Percentiles rank a stretch among this genome's conserved stretches.
phyloP scores from a whole-genome alignment of 352 stramenopile species.

The Phytophthora fragariae region DNA sequence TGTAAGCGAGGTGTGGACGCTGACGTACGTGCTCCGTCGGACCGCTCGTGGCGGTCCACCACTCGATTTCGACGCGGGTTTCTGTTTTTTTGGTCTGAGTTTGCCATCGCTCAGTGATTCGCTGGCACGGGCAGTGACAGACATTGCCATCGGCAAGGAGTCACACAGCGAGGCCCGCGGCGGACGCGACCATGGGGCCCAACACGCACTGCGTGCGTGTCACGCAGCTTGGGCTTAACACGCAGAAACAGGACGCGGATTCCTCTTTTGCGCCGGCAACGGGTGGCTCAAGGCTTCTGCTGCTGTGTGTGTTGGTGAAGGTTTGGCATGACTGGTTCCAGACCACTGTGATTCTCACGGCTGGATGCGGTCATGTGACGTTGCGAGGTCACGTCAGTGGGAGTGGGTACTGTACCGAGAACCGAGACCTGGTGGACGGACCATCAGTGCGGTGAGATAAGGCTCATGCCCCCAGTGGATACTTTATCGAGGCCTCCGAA shows the following conservation, averaged over 20 bases:
- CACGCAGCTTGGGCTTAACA: constrained; percentile 5
- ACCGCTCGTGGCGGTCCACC: constrained; percentile 2
- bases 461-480: too few relatives aligned
- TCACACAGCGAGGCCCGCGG: not conserved
- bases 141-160: not conserved
- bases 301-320: not conserved
- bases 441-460: too few relatives aligned
- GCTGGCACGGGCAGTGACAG: too few relatives aligned
- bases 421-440: not conserved
- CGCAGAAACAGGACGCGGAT: constrained; percentile 10
- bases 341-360: not conserved
- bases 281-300: not conserved
- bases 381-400: not conserved
- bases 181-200: not conserved
- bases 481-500: not conserved
- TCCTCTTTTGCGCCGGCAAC: constrained; percentile 10
- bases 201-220: too few relatives aligned
- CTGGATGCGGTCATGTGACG: not conserved
- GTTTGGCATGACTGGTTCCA: not conserved
- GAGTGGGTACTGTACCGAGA: not conserved
- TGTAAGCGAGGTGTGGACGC: not conserved
- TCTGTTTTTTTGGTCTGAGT: not conserved
- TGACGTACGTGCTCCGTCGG: not conserved
- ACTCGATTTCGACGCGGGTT: constrained; percentile 6
- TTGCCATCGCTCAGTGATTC: not conserved